Percentiles rank a stretch among this genome's conserved stretches.
Evolutionary conservation across 495 filamentous ascomycete species (phyloP).

Genomic region (Staphylotrichum tortipilum): DNA sequence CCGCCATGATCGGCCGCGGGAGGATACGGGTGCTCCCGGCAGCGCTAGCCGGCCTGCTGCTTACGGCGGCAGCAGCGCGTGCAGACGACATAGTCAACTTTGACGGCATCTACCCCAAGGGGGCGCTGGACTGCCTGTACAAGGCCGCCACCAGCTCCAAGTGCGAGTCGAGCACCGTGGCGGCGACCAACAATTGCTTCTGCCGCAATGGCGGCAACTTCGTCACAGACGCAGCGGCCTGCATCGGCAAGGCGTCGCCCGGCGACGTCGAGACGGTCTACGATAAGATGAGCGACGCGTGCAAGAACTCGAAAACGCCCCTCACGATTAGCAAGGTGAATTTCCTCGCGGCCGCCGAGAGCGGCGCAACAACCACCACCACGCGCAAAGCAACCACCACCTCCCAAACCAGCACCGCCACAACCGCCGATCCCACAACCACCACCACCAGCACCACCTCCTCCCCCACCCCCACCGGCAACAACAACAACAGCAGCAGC

Average conservation of each 20-base stretch:
- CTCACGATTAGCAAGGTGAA: slow-evolving; percentile 20
- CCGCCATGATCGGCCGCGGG: slow-evolving; percentile 10
- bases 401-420: not conserved
- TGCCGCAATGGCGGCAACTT: slow-evolving; percentile 39
- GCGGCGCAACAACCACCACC: slow-evolving; percentile 7
- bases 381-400: not conserved
- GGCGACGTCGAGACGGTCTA: slow-evolving; percentile 29
- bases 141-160: slow-evolving; percentile 23
- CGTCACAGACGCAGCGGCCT: slow-evolving; percentile 33
- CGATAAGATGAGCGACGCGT: slow-evolving; percentile 25
- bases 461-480: not conserved
- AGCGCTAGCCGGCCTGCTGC: slow-evolving; percentile 23
- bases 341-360: slow-evolving; percentile 29
- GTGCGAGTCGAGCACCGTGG: slow-evolving; percentile 25
- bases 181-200: slow-evolving; percentile 34
- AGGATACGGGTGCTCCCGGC: slow-evolving; percentile 11
- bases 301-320: slow-evolving; percentile 23
- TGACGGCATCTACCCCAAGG: slow-evolving; percentile 32
- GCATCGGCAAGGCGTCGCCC: slow-evolving; percentile 27
- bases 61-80: slow-evolving; percentile 15
- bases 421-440: not conserved
- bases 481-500: not conserved
- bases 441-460: slow-evolving; percentile 1
- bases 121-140: slow-evolving; percentile 32
- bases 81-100: slow-evolving; percentile 31